phyloP scores from a whole-genome alignment of 2,329 filamentous ascomycete genomes.

The Emmonsiellopsis sp. region DNA sequence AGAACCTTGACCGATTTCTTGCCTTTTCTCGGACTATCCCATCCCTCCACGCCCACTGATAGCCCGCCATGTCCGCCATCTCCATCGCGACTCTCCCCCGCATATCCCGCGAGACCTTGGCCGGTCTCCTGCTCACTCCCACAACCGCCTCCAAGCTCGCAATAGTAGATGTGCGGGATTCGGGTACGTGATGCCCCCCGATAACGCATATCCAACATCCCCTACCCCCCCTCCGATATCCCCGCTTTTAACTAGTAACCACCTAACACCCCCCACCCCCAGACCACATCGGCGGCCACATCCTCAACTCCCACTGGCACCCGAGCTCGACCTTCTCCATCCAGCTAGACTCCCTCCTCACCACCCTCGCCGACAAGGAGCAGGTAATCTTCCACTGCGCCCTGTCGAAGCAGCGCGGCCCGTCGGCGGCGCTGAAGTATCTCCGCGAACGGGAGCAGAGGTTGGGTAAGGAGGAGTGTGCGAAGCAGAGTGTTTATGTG shows the following conservation, averaged over 20 bases:
- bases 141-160: conserved; percentile 45
- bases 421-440: conserved; percentile 72
- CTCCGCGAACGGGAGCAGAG: conserved; percentile 49
- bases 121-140: conserved; percentile 51
- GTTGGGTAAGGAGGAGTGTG: conserved; percentile 31
- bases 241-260: neutral
- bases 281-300: conserved; percentile 91
- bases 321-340: conserved; percentile 65
- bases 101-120: conserved; percentile 60
- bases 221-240: neutral
- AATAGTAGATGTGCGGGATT: conserved; percentile 82
- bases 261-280: neutral
- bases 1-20: neutral
- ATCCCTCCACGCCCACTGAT: no score
- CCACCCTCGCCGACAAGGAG: conserved; percentile 65
- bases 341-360: conserved; percentile 71
- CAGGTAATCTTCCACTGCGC: conserved; percentile 92
- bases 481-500: conserved; percentile 65
- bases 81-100: conserved; percentile 55
- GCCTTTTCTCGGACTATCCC: neutral
- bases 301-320: conserved; percentile 64
- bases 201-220: neutral
- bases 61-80: conserved; percentile 40
- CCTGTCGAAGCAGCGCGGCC: conserved; percentile 81
- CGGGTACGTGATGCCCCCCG: conserved; percentile 39